Evolutionary conservation across 192 early-diverging fungal species (phyloP).

Genomic region (Coemansia sp.): DNA sequence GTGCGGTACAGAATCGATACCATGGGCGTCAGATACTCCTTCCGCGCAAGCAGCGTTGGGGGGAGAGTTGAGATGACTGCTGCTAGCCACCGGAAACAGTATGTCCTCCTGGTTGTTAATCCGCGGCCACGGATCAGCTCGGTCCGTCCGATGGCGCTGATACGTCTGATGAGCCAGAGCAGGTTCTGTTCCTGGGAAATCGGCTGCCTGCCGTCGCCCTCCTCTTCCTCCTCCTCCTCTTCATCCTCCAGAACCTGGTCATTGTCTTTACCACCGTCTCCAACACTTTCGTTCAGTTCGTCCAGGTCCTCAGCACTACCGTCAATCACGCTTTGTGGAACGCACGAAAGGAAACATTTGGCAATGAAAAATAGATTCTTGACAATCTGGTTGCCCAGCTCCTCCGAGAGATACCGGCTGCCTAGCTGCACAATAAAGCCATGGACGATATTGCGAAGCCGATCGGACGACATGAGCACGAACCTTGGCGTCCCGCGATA

Average conservation of each 20-base stretch:
- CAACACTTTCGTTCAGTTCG: slow-evolving; percentile 11
- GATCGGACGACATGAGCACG: slow-evolving; percentile 33
- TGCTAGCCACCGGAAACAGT: slow-evolving; percentile 91
- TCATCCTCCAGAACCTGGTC: slow-evolving; percentile 27
- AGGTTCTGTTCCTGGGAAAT: slow-evolving; percentile 28
- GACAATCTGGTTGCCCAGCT: slow-evolving; percentile 84
- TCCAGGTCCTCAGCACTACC: slow-evolving; percentile 37
- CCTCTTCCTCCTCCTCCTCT: slow-evolving; percentile 51
- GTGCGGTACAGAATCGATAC: slow-evolving; percentile 81
- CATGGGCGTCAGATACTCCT: slow-evolving; percentile 69
- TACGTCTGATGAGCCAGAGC: slow-evolving; percentile 52
- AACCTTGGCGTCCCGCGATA: slow-evolving; percentile 25
- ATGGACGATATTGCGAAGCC: slow-evolving; percentile 58
- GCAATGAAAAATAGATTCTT: slow-evolving; percentile 95
- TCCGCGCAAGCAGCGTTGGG: slow-evolving; percentile 53
- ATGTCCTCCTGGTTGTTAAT: slow-evolving; percentile 60
- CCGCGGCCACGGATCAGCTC: slow-evolving; percentile 48
- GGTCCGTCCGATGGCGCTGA: slow-evolving; percentile 37
- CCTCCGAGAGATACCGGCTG: slow-evolving; percentile 65
- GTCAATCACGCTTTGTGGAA: slow-evolving; percentile 13
- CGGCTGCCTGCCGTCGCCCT: slow-evolving; percentile 19
- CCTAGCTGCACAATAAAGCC: slow-evolving; percentile 66
- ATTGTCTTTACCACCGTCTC: background rate
- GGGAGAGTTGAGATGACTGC: slow-evolving; percentile 75
- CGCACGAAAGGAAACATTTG: slow-evolving; percentile 62